Base-by-base conservation (phyloP, 352 stramenopile genomes). In the Globisporangium cylindrosporum region DNA sequence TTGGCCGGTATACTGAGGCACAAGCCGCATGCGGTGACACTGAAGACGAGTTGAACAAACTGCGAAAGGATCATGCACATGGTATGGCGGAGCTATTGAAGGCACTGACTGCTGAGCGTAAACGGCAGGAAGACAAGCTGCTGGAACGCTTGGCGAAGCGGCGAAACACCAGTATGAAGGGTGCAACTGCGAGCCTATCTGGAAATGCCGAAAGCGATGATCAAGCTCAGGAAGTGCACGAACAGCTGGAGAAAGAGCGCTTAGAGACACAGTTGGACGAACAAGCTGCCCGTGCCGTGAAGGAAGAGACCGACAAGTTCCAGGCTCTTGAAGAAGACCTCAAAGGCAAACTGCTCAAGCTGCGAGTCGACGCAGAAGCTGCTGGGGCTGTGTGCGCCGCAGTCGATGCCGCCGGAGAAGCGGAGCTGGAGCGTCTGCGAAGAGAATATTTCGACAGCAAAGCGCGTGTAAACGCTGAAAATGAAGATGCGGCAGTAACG, bases 111-210 rank as follows among this genome's bases (percentile, higher is more conserved):
- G 59, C 74, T 1, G 77, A 84, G 51, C 67, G 77, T 7, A 56
- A 63, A 25, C 69, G 74, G 12, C 77, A 81, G n/a, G 69, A 74
- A 64, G 71, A 78, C 43, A 84, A 81, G 59, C 46, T 84, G 18
- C 29, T 73, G 15, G 77, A 80, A 27, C 62, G 73, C 2, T 67
- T 72, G 27, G 70, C 64, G 6, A 76, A 64, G 36, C 60, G 69
- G 18, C 64, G 73, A 32, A 58, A 55, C 0, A 69, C 10, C 15
- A 29, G 9, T 15, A 1, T 53, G 22, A 64, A 64, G 32, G 24
- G 6, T 4, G 24, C n/a, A 71, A 34, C 46, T 59, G 32, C 56
- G 73, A 43, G 55, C 41, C 0, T 68, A 74, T 9, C 20, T 75
- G 27, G 25, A 48, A 48, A 48, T 48, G 14, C 38, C 14, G 14